Conservation (phyloP, 2,329 filamentous ascomycete genomes). For the Pseudomassariella vexata region DNA sequence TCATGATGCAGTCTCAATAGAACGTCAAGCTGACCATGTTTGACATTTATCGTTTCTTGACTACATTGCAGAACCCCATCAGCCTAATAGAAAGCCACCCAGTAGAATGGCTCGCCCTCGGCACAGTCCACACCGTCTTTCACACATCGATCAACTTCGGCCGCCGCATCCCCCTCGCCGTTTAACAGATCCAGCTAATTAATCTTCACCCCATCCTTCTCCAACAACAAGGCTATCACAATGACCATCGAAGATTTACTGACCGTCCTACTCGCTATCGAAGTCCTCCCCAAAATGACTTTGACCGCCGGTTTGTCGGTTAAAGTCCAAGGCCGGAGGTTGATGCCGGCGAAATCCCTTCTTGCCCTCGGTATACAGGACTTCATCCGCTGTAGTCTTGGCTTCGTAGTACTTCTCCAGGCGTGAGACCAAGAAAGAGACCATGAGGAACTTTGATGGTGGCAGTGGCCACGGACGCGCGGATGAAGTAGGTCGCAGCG, state of each 20-base stretch:
- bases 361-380: conserved; percentile 42
- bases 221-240: conserved; percentile 50
- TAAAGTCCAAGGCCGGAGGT: conserved; percentile 47
- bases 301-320: conserved; percentile 42
- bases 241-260: conserved; percentile 56
- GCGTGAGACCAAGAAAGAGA: conserved; percentile 56
- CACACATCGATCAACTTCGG: conserved; percentile 43
- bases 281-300: conserved; percentile 41
- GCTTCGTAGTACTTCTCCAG: conserved; percentile 50
- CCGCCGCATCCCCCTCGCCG: conserved; percentile 41
- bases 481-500: conserved; percentile 57
- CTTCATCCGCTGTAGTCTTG: conserved; percentile 55
- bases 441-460: conserved; percentile 58
- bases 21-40: too few species aligned
- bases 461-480: conserved; percentile 48
- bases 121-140: conserved; percentile 43
- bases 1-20: too few species aligned
- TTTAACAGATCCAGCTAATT: conserved; percentile 51
- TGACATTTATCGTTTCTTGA: too few species aligned
- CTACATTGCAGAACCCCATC: too few species aligned
- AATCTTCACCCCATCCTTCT: conserved; percentile 37
- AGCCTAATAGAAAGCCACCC: too few species aligned
- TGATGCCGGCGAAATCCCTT: conserved; percentile 41
- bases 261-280: conserved; percentile 30
- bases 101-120: conserved; percentile 44